These are phyloP conservation scores for Ambrosia hybrid DNA, from an alignment of 140 eudicot genomes.

Conservation along the genomic window DNA sequence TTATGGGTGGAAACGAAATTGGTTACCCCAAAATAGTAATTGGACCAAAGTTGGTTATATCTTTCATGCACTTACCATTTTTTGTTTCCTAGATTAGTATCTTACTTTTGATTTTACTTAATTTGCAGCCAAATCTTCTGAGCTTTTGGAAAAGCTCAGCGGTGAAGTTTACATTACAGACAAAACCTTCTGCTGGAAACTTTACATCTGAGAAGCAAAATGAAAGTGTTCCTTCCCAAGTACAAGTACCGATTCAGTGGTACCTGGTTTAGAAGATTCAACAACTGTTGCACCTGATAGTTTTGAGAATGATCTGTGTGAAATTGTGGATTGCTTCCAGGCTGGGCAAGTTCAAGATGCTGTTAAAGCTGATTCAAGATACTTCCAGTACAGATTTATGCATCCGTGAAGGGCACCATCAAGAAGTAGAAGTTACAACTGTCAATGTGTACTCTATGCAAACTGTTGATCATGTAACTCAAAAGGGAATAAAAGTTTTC, in stretches of 20 bases:
- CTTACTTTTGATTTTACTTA: constrained; percentile 25
- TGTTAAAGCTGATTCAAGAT: constrained; percentile 35
- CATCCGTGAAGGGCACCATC: constrained; percentile 24
- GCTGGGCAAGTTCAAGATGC: constrained; percentile 26
- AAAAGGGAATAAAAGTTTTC: too few relatives aligned
- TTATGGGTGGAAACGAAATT: too few relatives aligned
- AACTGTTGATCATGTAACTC: not conserved
- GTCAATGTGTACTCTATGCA: not conserved
- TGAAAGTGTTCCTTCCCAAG: constrained; percentile 21
- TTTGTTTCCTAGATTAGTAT: constrained; percentile 4
- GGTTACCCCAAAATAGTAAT: not conserved
- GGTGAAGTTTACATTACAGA: constrained; percentile 16
- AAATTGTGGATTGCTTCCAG: constrained; percentile 15
- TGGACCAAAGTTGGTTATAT: not conserved
- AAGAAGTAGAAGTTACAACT: constrained; percentile 18
- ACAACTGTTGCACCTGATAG: constrained; percentile 65
- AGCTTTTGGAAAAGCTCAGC: constrained; percentile 24
- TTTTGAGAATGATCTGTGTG: constrained; percentile 54
- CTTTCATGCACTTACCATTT: constrained; percentile 1
- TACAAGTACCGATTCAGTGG: constrained; percentile 29
- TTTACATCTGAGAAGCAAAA: constrained; percentile 26
- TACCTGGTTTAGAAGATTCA: constrained; percentile 36
- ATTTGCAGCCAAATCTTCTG: constrained; percentile 46
- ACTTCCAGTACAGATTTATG: constrained; percentile 15
- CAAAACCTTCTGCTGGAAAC: constrained; percentile 27